phyloP scores from a whole-genome alignment of 2,329 filamentous ascomycete species.

The Neopestalotiopsis sp. region DNA sequence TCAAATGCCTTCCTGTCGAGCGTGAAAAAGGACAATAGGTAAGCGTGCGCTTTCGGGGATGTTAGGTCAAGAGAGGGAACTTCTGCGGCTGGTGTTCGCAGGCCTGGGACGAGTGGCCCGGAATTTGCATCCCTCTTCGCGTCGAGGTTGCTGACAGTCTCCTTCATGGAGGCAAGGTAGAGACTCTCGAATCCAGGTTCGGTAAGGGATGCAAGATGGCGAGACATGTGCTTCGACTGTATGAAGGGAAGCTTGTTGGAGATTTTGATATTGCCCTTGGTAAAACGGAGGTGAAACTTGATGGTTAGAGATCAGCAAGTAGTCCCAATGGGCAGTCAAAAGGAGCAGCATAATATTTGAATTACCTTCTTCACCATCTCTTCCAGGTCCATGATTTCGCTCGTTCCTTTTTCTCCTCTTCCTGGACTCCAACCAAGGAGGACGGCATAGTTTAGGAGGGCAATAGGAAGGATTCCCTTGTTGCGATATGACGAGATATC shows the following conservation, averaged over 20 bases:
- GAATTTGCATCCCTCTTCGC: background rate
- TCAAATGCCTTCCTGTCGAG: constrained; percentile 25
- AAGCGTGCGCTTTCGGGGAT: constrained; percentile 19
- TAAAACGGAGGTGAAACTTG: constrained; percentile 86
- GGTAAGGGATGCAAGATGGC: constrained; percentile 8
- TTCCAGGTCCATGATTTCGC: constrained; percentile 74
- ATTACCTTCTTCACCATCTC: constrained; percentile 73
- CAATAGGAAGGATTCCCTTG: constrained; percentile 51
- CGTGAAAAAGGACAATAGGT: constrained; percentile 28
- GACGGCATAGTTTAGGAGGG: constrained; percentile 80
- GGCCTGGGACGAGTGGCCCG: background rate
- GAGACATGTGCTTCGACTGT: constrained; percentile 50
- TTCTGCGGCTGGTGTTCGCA: background rate
- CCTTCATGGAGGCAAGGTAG: constrained; percentile 20
- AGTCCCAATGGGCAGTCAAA: constrained; percentile 24
- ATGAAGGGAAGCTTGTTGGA: constrained; percentile 82
- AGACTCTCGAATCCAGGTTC: constrained; percentile 14
- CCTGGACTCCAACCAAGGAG: constrained; percentile 80
- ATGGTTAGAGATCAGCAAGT: background rate
- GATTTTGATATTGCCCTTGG: constrained; percentile 86
- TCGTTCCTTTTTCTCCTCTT: constrained; percentile 44
- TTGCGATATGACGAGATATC: constrained; percentile 56
- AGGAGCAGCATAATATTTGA: constrained; percentile 9
- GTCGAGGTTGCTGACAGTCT: background rate
- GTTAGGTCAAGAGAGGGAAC: background rate